A percentile compares a stretch with the other conserved stretches of the same genome.
Conservation (phyloP, 2,329 filamentous ascomycete species). For the Phialophora chinensis region DNA sequence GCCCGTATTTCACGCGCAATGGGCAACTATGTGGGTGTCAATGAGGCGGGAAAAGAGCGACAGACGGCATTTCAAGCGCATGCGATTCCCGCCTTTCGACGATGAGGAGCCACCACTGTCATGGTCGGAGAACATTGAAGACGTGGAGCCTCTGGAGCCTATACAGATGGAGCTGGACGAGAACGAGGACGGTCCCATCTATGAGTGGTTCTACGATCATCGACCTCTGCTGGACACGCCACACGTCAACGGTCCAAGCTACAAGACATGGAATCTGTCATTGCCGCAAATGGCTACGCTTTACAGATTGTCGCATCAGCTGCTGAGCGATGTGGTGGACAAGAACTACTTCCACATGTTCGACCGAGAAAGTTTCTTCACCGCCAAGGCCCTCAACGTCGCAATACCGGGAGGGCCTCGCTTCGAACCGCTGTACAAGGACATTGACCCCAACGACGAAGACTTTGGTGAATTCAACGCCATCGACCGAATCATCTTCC, state of each 20-base stretch:
- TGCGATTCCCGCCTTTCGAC: slow-evolving; percentile 98
- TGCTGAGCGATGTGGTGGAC: slow-evolving; percentile 90
- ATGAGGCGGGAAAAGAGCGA: slow-evolving; percentile 99
- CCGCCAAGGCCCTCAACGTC: slow-evolving; percentile 95
- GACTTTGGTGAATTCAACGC: slow-evolving; percentile 99
- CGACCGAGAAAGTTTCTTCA: slow-evolving; percentile 91
- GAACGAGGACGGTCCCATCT: slow-evolving; percentile 85
- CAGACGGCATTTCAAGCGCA: slow-evolving; percentile 92
- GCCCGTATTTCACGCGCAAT: slow-evolving; percentile 96
- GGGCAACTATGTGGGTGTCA: slow-evolving; percentile 99
- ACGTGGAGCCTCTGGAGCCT: slow-evolving; percentile 94
- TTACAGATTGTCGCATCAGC: slow-evolving; percentile 86
- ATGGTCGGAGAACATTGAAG: slow-evolving; percentile 98
- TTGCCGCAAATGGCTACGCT: slow-evolving; percentile 95
- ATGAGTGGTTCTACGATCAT: slow-evolving; percentile 98
- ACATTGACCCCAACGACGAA: slow-evolving; percentile 97
- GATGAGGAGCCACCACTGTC: slow-evolving; percentile 97
- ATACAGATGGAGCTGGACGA: slow-evolving; percentile 99
- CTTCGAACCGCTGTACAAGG: slow-evolving; percentile 97
- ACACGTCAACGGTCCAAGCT: slow-evolving; percentile 95
- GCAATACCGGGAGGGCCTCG: slow-evolving; percentile 96
- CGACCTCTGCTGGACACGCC: slow-evolving; percentile 86
- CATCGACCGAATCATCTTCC: slow-evolving; percentile 98
- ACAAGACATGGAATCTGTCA: slow-evolving; percentile 92
- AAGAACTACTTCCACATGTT: slow-evolving; percentile 99